Conservation (phyloP, 179 eudicot genomes). For the Silene coronaria region DNA sequence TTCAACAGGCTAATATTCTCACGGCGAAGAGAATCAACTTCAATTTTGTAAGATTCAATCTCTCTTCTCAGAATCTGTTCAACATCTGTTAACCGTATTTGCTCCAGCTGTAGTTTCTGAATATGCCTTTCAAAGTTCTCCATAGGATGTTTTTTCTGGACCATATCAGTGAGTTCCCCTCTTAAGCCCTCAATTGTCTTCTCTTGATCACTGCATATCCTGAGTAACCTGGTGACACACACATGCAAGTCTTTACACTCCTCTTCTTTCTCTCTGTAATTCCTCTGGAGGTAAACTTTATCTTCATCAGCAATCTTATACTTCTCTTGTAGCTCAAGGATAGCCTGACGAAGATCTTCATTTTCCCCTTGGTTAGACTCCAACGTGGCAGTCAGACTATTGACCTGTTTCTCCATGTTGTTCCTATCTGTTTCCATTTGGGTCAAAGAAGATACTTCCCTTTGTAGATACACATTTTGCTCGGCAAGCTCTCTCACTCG, state of each 20-base stretch:
- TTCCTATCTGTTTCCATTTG: conserved; percentile 48
- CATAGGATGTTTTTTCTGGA: conserved; percentile 38
- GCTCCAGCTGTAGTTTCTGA: conserved; percentile 67
- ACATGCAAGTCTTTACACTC: conserved; percentile 78
- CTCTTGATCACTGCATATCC: conserved; percentile 77
- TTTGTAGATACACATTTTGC: conserved; percentile 86
- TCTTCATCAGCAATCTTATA: conserved; percentile 54
- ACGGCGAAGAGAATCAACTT: conserved; percentile 62
- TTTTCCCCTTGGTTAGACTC: conserved; percentile 59
- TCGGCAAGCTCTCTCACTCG: conserved; percentile 92
- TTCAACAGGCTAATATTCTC: conserved; percentile 71
- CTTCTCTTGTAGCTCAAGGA: conserved; percentile 51
- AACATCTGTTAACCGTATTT: conserved; percentile 65
- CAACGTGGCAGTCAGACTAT: conserved; percentile 42
- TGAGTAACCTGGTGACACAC: conserved; percentile 46
- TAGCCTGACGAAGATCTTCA: conserved; percentile 38
- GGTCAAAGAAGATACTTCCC: conserved; percentile 61
- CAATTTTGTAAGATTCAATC: conserved; percentile 54
- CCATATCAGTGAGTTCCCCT: conserved; percentile 44
- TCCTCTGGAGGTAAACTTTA: conserved; percentile 39
- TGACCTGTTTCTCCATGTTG: conserved; percentile 48
- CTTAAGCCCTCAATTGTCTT: conserved; percentile 76
- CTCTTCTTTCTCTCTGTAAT: conserved; percentile 52
- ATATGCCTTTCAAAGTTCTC: conserved; percentile 50
- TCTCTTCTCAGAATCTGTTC: conserved; percentile 78